Evolutionary conservation across 306 rosid species (phyloP), one percentile per base, ranked within the genome.

Genomic region (Delonix regia): DNA sequence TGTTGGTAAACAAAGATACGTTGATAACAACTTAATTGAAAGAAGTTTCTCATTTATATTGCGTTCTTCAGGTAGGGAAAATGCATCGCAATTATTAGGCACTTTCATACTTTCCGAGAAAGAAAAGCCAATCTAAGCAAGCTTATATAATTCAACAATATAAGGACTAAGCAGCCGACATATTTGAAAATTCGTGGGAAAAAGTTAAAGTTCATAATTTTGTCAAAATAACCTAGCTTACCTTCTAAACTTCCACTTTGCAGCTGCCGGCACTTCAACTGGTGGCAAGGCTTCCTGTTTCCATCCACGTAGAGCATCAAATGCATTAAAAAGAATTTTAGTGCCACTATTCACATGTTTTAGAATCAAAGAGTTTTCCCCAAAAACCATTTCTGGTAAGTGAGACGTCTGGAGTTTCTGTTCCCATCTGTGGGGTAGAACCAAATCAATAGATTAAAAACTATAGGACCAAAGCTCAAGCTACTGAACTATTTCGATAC

Each of bases 241-340:
- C 99, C 94, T 74, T 80, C 99, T 84, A 80, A 95, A 95, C 82
- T 95, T 95, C 99, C 99, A 95, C 78, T 95, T 60, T 45, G 96
- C 99, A 10, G 99, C 99, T 2, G 99, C 99, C 16, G 98, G 99
- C 77, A 95, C 99, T 74, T 95, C 97, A 77, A 95, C 98, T 0
- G 99, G 97, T 0, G 96, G 99, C 88, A 93, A 85, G 12, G 96
- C 98, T 79, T 95, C 99, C 89, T 89, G 78, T 82, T 95, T 95
- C 99, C 99, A 95, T 9, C 96, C 98, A 83, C 83, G 36, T 7
- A 95, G 85, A 76, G 99, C 98, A 87, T 95, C 98, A 61, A 93
- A 95, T 27, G 98, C 96, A 84, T 95, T 95, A 51, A 95, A 95
- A 77, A 89, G 85, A 78, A 95, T 77, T 81, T 83, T 85, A 59